Evolutionary conservation across 1,284 basidiomycete genomes (phyloP).

Genomic region (Coriolopsis trogii): DNA sequence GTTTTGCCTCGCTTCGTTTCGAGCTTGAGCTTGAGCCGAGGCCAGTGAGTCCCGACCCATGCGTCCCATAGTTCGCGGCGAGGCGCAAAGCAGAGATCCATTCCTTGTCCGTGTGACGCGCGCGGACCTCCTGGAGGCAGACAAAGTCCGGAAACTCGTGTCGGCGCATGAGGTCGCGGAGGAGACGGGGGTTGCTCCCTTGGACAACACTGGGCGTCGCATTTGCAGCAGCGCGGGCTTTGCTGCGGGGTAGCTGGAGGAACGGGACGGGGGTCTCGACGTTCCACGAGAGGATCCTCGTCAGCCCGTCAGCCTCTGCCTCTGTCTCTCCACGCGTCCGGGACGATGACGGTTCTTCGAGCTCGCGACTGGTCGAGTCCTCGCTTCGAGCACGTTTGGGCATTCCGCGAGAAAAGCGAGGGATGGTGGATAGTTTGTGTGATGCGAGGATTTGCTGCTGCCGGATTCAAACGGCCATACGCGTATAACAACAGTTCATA

Average conservation of each 20-base stretch:
- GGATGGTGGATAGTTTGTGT: too few relatives aligned
- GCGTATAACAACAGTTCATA: too few relatives aligned
- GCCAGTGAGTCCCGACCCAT: not conserved
- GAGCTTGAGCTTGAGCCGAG: slow-evolving; percentile 5
- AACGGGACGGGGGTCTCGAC: slow-evolving; percentile 31
- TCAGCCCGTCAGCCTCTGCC: not conserved
- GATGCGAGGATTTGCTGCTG: too few relatives aligned
- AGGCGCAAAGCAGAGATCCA: slow-evolving; percentile 29
- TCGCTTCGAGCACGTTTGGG: slow-evolving; percentile 13
- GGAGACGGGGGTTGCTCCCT: slow-evolving; percentile 20
- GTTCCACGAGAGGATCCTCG: slow-evolving; percentile 29
- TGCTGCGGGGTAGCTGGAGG: slow-evolving; percentile 23
- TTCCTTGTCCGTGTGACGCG: slow-evolving; percentile 28
- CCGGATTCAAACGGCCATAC: too few relatives aligned
- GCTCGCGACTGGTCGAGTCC: not conserved
- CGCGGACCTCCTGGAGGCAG: slow-evolving; percentile 33
- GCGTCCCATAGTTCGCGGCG: slow-evolving; percentile 20
- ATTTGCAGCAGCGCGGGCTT: slow-evolving; percentile 21
- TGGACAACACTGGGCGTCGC: slow-evolving; percentile 7
- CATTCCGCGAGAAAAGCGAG: too few relatives aligned
- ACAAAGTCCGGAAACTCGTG: slow-evolving; percentile 30
- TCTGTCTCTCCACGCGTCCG: slow-evolving; percentile 1
- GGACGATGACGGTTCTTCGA: not conserved
- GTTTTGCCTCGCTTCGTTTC: too few relatives aligned
- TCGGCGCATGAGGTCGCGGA: slow-evolving; percentile 27